Evolutionary conservation across 164 flowering plant species (phyloP).

Genomic region (Buxus sempervirens): DNA sequence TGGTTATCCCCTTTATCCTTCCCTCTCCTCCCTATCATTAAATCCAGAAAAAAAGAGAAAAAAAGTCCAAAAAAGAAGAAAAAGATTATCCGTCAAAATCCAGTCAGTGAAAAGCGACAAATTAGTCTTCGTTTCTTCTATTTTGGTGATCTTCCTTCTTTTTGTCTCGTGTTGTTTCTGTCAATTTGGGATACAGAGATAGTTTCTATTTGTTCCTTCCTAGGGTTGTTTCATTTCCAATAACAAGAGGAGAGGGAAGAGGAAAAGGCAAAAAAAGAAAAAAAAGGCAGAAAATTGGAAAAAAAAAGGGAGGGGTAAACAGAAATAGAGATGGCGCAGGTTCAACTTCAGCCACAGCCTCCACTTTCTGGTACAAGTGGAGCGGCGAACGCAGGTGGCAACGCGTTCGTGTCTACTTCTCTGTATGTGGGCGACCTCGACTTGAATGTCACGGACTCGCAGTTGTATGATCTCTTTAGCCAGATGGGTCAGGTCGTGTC

Average conservation of each 20-base stretch:
- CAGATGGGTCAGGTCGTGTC: slow-evolving; percentile 73
- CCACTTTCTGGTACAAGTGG: slow-evolving; percentile 35
- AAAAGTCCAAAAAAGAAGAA: neutral
- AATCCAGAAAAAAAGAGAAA: neutral
- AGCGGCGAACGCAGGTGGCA: slow-evolving; percentile 20
- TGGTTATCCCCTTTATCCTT: slow-evolving; percentile 19
- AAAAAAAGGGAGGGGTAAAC: neutral
- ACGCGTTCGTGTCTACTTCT: slow-evolving; percentile 45
- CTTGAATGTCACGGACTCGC: slow-evolving; percentile 63
- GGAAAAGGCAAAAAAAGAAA: slow-evolving; percentile 7
- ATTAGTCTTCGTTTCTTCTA: neutral
- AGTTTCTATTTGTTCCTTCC: slow-evolving; percentile 1
- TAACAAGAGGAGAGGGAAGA: slow-evolving; percentile 37
- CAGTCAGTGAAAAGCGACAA: neutral
- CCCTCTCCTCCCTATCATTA: slow-evolving; percentile 20
- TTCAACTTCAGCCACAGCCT: slow-evolving; percentile 45
- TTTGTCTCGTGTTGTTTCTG: neutral
- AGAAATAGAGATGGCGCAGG: slow-evolving; percentile 54
- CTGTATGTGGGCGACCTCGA: slow-evolving; percentile 86
- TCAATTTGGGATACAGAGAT: neutral
- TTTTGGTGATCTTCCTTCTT: neutral
- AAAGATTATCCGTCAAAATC: neutral
- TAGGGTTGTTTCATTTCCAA: slow-evolving; percentile 30
- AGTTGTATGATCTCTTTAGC: slow-evolving; percentile 74
- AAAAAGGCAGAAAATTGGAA: neutral